Evolutionary conservation across 2,329 filamentous ascomycete species (phyloP), one percentile per base, ranked within the genome.

Genomic region (Xylariaceae sp.): DNA sequence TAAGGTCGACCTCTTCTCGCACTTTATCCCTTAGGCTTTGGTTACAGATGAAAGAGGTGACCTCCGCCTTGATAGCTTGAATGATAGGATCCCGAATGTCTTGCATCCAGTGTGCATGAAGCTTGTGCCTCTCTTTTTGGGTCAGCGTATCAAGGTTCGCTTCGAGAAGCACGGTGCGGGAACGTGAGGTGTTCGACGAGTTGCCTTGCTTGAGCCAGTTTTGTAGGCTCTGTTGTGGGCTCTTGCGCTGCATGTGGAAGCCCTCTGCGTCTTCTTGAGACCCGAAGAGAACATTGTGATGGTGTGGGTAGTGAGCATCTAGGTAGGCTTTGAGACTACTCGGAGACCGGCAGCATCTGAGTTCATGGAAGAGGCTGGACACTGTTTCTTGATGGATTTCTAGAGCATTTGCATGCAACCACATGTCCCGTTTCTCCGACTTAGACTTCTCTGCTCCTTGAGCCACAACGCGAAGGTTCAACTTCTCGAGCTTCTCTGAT

Each of bases 401-500:
- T 2, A 60, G 41, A 9, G 33, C 39, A 2, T 52, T 43, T 6
- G 52, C 51, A 1, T 46, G 34, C 7, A 34, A 7, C 38, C 62
- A 67, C 1, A 64, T 19, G 0, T 52, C 49, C 0, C 43, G 45
- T 19, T 61, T 68, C 44, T 74, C 68, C 0, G 57, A 43, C n/a
- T 57, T 66, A 1, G 71, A 76, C 9, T 59, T 56, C 1, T 54
- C 50, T 7, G 59, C 50, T 1, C 48, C 41, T 12, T 54, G 45
- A 1, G 53, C 53, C 4, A 76, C 60, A 0, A 49, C 43, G 0
- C 68, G 62, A 4, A 85, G 66, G 41, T 78, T 82, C n/a, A 73
- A 55, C 0, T 54, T 53, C 8, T 72, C 53, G 1, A 87, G 59
- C 2, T 61, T 50, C 22, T 75, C 69, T 0, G 77, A 80, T 43